phyloP scores from a whole-genome alignment of 441 rosid genomes.

The Adansonia gregorii region DNA sequence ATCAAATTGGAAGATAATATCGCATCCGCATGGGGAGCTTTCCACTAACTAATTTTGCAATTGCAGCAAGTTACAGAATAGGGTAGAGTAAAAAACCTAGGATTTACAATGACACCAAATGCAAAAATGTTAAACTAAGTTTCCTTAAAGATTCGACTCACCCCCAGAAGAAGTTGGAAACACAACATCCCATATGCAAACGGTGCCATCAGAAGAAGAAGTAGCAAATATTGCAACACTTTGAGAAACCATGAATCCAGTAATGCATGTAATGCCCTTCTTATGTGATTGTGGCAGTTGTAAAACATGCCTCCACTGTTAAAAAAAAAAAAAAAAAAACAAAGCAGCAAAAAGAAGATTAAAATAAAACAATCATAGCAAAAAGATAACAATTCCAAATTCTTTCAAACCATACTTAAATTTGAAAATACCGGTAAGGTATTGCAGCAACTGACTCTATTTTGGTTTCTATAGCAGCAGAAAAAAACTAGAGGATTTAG shows the following conservation, averaged over 20 bases:
- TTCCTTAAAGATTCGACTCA: slow-evolving; percentile 32
- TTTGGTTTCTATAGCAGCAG: background rate
- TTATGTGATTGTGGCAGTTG: slow-evolving; percentile 77
- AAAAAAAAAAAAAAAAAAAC: slow-evolving; percentile 8
- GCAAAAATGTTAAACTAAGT: slow-evolving; percentile 11
- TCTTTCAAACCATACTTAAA: slow-evolving; percentile 1
- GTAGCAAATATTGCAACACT: slow-evolving; percentile 68
- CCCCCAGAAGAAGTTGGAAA: slow-evolving; percentile 58
- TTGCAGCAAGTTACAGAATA: background rate
- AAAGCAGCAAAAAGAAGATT: background rate
- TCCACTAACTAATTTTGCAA: slow-evolving; percentile 8
- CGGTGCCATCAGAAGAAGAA: slow-evolving; percentile 82
- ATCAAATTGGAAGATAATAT: background rate
- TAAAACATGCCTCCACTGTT: slow-evolving; percentile 76
- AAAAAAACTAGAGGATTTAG: background rate
- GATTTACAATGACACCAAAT: background rate
- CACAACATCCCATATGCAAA: slow-evolving; percentile 67
- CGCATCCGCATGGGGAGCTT: background rate
- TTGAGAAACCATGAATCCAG: slow-evolving; percentile 69
- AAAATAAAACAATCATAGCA: background rate
- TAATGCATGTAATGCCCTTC: slow-evolving; percentile 88
- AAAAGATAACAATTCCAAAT: background rate
- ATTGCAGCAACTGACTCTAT: background rate
- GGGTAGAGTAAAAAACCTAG: background rate
- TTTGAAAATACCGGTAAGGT: background rate